Evolutionary conservation across 176 grass and related monocot genomes (phyloP), one percentile per base, ranked within the genome.

Genomic region (Microstegium vimineum): DNA sequence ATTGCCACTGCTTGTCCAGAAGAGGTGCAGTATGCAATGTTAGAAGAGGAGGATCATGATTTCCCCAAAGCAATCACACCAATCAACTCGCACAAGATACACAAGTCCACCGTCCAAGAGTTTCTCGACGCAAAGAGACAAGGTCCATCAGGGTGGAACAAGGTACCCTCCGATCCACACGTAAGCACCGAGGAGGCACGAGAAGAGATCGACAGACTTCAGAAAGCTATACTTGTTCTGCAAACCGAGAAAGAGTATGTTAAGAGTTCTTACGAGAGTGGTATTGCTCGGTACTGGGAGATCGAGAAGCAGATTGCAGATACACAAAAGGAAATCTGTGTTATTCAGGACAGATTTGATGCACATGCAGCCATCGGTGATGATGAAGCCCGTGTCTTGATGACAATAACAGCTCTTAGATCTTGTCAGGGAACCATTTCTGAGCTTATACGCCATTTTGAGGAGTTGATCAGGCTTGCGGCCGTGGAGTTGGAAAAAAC

Each of bases 231-330:
- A 49, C 86, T 97, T 56, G 87, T 97, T 57, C 82, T 97, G 56
- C 91, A 97, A 77, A 97, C 91, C 0, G 84, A 92, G 84, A 94
- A 90, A 71, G 90, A 94, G 84, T 92, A 89, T 32, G 81, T 94
- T 2, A 97, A 97, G 60, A 94, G 91, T 62, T 92, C 89, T 67
- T 97, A 97, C 23, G 85, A 92, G 47, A 90, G 37, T 61, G 85
- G 89, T 57, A 81, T 97, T 66, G 76, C 87, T 1, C 88, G 85
- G 81, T 97, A 87, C 38, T 76, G 92, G 90, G 88, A 89, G 31
- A 89, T 97, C 5, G 92, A 94, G 69, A 94, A 90, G 82, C 83
- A 91, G 74, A 85, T 97, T 46, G 69, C 88, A 6, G 88, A 92
- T 41, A 87, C 77, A 42, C 88, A 97, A 49, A 88, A 92, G 61